Base-by-base conservation (phyloP, 352 stramenopile species). In the Thalassiosira livingstoniorum region DNA sequence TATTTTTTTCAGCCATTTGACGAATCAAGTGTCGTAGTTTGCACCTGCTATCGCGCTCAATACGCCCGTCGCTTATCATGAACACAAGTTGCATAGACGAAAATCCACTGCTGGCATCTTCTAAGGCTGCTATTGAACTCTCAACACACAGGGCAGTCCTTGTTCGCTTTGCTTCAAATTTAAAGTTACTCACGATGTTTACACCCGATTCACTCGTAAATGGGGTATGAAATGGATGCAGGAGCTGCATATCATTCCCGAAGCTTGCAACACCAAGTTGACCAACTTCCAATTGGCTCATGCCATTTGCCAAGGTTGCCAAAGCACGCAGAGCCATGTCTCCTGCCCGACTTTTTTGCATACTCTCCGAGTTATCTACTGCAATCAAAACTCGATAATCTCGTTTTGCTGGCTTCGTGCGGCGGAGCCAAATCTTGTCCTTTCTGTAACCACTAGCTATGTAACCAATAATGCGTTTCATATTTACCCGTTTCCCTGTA, bases 401-500 rank as follows among this genome's bases (percentile, higher is more conserved):
- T 32, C 98, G 92, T 86, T 99, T 99, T 3, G 95, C 98, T 32
- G 98, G 98, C 74, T 99, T 99, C 32, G 97, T 99, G 47, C 98
- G 93, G 32, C 98, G 94, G 66, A 99, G 92, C 98, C 98, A 99
- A 82, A 99, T 99, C 88, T 99, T 99, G 90, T 99, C 98, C 87
- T 99, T 99, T 34, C 98, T 93, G 90, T 99, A 99, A 75, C 98
- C 97, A 81, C 94, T 98, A n/a, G 98, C 98, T 78, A 99, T 99
- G 91, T 99, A 99, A 32, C 97, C 95, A 90, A 99, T 99, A 63
- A 99, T 98, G 74, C 98, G 98, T 73, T 98, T 97, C 98, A 99
- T 99, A 85, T 99, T 99, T 78, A 99, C 99, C 66, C 98, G 92
- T 88, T 99, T 99, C 39, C 98, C 98, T 10, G 97, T 99, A 2